Evolutionary conservation across 2,329 filamentous ascomycete species (phyloP).

Genomic region (Gaeumannomyces tritici): DNA sequence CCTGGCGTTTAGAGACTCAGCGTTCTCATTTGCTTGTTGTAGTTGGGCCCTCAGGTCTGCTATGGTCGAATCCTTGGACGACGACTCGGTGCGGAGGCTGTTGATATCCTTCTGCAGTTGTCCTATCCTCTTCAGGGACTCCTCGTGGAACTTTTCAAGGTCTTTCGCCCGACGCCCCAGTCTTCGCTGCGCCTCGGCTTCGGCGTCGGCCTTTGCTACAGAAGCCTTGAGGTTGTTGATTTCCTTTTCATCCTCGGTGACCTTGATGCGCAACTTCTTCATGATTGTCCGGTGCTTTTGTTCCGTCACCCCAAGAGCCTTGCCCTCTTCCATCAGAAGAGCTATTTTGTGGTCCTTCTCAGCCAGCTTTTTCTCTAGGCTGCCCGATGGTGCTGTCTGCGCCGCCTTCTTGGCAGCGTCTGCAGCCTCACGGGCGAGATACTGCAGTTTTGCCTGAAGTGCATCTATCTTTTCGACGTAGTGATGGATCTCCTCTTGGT

Average conservation of each 20-base stretch:
- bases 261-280: constrained; percentile 65
- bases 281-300: constrained; percentile 75
- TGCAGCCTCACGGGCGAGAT: constrained; percentile 70
- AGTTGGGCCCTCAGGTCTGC: constrained; percentile 61
- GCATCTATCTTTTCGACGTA: constrained; percentile 89
- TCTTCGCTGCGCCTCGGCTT: constrained; percentile 35
- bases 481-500: constrained; percentile 73
- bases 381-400: constrained; percentile 51
- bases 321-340: constrained; percentile 82
- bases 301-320: constrained; percentile 77
- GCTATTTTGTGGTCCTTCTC: constrained; percentile 90
- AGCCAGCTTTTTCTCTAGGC: constrained; percentile 66
- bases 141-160: constrained; percentile 44
- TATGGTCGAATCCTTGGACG: constrained; percentile 55
- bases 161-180: constrained; percentile 40
- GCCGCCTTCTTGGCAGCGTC: constrained; percentile 64
- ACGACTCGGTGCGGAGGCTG: constrained; percentile 49
- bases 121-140: constrained; percentile 44
- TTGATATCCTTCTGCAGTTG: constrained; percentile 45
- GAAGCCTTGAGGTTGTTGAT: constrained; percentile 48
- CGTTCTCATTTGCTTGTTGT: constrained; percentile 55
- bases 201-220: constrained; percentile 47
- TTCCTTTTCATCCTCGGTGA: constrained; percentile 57
- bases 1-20: constrained; percentile 57
- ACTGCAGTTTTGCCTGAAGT: constrained; percentile 82